Percentiles rank a stretch among this genome's conserved stretches.
These are phyloP conservation scores for Cladosporium austrohemisphaericum DNA, from an alignment of 2,329 filamentous ascomycete genomes.

Conservation along the genomic window DNA sequence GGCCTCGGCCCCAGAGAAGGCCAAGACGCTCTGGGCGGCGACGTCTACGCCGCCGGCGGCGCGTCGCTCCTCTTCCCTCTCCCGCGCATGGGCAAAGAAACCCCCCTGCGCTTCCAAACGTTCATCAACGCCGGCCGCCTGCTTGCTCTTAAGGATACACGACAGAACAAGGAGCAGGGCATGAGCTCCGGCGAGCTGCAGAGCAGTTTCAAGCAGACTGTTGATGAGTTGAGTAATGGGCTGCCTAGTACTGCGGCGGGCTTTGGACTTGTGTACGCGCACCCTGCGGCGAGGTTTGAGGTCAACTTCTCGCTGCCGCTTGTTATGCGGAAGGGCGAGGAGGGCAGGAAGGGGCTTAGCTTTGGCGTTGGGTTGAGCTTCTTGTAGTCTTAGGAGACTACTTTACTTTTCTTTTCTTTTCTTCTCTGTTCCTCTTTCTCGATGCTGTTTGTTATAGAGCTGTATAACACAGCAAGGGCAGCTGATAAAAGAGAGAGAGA, in stretches of 20 bases:
- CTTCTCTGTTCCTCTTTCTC: too few relatives aligned
- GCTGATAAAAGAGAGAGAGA: too few relatives aligned
- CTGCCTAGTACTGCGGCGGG: slow-evolving; percentile 83
- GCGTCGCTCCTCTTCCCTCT: slow-evolving; percentile 82
- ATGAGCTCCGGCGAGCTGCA: slow-evolving; percentile 52
- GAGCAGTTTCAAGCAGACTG: slow-evolving; percentile 56
- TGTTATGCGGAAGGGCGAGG: slow-evolving; percentile 75
- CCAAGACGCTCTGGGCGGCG: slow-evolving; percentile 80
- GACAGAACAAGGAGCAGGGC: slow-evolving; percentile 38
- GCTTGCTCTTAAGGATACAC: slow-evolving; percentile 63
- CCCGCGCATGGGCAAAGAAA: slow-evolving; percentile 75
- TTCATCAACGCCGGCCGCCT: slow-evolving; percentile 89
- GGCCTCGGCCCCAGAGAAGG: slow-evolving; percentile 88
- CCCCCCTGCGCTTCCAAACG: slow-evolving; percentile 78
- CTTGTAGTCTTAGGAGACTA: slow-evolving; percentile 63
- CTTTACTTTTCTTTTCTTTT: too few relatives aligned
- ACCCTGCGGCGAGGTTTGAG: slow-evolving; percentile 89
- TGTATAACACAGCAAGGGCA: neutral
- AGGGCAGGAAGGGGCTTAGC: slow-evolving; percentile 84
- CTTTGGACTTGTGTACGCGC: slow-evolving; percentile 87
- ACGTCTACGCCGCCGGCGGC: slow-evolving; percentile 85
- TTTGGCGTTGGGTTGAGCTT: slow-evolving; percentile 97
- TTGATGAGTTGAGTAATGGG: slow-evolving; percentile 68
- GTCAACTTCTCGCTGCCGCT: slow-evolving; percentile 91
- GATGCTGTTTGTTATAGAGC: neutral